These are phyloP conservation scores for Aspergillus conjunctus DNA, from an alignment of 495 filamentous ascomycete species.

Conservation along the genomic window DNA sequence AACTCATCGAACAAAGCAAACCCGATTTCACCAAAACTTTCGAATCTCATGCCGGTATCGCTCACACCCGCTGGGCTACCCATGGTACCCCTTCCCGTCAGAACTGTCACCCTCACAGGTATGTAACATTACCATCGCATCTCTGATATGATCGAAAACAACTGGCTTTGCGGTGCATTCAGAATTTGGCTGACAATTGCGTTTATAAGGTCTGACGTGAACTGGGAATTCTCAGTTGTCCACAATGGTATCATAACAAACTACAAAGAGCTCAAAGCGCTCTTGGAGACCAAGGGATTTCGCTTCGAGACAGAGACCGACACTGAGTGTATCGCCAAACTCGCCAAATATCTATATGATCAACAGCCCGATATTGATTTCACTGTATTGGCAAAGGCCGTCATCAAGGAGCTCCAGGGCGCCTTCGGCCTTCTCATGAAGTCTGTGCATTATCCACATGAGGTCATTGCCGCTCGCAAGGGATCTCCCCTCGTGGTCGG, in stretches of 20 bases:
- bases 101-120: slow-evolving; percentile 99
- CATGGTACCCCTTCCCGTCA: slow-evolving; percentile 89
- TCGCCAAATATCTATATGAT: slow-evolving; percentile 97
- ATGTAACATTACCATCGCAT: slow-evolving; percentile 32
- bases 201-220: slow-evolving; percentile 65
- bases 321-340: slow-evolving; percentile 98
- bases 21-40: slow-evolving; percentile 88
- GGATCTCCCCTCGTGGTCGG: slow-evolving; percentile 95
- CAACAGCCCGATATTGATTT: slow-evolving; percentile 93
- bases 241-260: slow-evolving; percentile 99
- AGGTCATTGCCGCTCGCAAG: slow-evolving; percentile 96
- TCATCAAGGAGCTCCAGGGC: slow-evolving; percentile 97
- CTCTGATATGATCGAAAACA: background rate
- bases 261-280: slow-evolving; percentile 97
- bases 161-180: background rate
- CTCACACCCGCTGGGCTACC: slow-evolving; percentile 98
- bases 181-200: slow-evolving; percentile 4
- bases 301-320: slow-evolving; percentile 98
- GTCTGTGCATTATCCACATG: slow-evolving; percentile 97
- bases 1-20: slow-evolving; percentile 82
- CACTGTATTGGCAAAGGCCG: slow-evolving; percentile 91
- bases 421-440: slow-evolving; percentile 96
- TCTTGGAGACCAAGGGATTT: slow-evolving; percentile 93
- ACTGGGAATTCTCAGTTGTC: slow-evolving; percentile 94
- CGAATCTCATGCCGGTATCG: slow-evolving; percentile 96